Percentiles rank a stretch among this genome's conserved stretches.
Conservation (phyloP, 352 stramenopile genomes). For the Phytophthora tentaculata region DNA sequence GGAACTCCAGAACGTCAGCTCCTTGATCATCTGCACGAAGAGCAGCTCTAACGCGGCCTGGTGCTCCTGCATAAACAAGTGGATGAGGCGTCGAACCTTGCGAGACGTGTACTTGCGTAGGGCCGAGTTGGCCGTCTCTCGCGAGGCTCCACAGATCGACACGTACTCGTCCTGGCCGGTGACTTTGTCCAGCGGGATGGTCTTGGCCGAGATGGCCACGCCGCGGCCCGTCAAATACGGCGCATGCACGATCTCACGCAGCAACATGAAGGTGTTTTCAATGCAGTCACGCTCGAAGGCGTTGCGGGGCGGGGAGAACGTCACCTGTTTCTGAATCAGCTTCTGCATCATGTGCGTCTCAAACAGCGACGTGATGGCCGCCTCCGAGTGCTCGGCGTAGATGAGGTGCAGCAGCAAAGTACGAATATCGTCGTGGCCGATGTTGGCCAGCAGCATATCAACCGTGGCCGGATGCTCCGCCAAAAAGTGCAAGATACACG, state of each 20-base stretch:
- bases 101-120: slow-evolving; percentile 87
- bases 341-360: slow-evolving; percentile 75
- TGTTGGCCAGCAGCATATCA: slow-evolving; percentile 79
- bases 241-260: slow-evolving; percentile 84
- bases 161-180: slow-evolving; percentile 90
- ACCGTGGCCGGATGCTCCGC: slow-evolving; percentile 57
- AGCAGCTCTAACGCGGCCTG: slow-evolving; percentile 71
- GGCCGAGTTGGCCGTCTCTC: slow-evolving; percentile 82
- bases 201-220: slow-evolving; percentile 88
- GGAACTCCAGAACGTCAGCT: slow-evolving; percentile 85
- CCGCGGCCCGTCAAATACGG: slow-evolving; percentile 83
- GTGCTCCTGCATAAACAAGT: slow-evolving; percentile 84
- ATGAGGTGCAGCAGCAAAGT: slow-evolving; percentile 80
- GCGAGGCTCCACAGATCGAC: slow-evolving; percentile 83
- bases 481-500: slow-evolving; percentile 81
- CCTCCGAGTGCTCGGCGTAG: slow-evolving; percentile 87
- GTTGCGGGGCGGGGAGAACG: slow-evolving; percentile 72
- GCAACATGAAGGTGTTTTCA: slow-evolving; percentile 82
- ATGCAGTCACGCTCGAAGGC: slow-evolving; percentile 77
- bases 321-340: slow-evolving; percentile 81
- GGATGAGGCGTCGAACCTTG: slow-evolving; percentile 85
- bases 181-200: slow-evolving; percentile 84
- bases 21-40: slow-evolving; percentile 85
- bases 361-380: slow-evolving; percentile 74
- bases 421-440: slow-evolving; percentile 84